A percentile compares a stretch with the other conserved stretches of the same genome.
Evolutionary conservation across 2,329 filamentous ascomycete species (phyloP).

Genomic region (Colletotrichum tropicicola): DNA sequence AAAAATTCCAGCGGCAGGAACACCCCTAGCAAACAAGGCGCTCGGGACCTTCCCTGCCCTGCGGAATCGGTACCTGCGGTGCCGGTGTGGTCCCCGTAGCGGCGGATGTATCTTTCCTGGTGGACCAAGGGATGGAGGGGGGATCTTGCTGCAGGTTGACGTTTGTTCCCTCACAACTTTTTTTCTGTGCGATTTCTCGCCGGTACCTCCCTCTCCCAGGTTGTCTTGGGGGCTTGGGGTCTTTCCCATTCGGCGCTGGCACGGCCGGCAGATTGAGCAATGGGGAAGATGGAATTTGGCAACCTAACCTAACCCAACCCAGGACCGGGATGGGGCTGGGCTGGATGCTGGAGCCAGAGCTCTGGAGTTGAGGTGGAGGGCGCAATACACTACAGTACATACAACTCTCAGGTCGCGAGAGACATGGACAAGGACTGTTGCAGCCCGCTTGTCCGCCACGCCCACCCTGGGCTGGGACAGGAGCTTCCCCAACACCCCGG

Average conservation of each 20-base stretch:
- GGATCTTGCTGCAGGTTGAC: background rate
- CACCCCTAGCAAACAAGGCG: no score
- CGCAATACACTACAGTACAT: background rate
- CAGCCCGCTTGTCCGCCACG: conserved; percentile 21
- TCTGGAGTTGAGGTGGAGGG: conserved; percentile 5
- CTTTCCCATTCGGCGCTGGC: background rate
- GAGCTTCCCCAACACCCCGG: conserved; percentile 39
- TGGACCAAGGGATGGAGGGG: background rate
- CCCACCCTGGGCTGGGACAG: conserved; percentile 1
- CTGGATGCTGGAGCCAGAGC: conserved; percentile 2
- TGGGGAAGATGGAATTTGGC: background rate
- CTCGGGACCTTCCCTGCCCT: no score
- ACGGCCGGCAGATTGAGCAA: background rate
- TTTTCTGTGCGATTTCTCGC: background rate
- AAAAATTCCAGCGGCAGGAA: conserved; percentile 23
- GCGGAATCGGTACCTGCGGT: conserved; percentile 3
- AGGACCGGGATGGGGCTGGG: background rate
- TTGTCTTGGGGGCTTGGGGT: background rate
- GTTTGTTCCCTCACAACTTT: conserved; percentile 19
- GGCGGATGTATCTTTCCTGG: background rate
- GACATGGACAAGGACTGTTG: conserved; percentile 22
- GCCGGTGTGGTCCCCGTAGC: background rate
- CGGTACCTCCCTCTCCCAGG: background rate
- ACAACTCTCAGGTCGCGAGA: no score
- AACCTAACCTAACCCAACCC: conserved; percentile 2